Evolutionary conservation across 1,284 basidiomycete species (phyloP).

Genomic region (Lignosus rhinocerotis): DNA sequence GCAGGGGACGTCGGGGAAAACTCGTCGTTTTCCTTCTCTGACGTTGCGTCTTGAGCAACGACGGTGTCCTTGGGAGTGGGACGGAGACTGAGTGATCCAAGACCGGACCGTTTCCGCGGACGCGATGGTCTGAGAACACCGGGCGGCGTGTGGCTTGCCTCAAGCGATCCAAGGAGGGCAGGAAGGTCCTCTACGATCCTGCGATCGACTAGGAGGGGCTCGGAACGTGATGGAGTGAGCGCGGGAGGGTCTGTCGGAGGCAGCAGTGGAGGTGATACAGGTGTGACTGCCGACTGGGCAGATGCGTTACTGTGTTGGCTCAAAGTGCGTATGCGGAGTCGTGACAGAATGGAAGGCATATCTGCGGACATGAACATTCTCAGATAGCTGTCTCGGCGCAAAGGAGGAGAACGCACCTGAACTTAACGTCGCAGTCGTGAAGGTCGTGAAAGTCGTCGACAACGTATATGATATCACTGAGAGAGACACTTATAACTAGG

Average conservation of each 20-base stretch:
- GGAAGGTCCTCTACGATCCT: slow-evolving; percentile 29
- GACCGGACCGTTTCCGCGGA: slow-evolving; percentile 20
- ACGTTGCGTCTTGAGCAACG: not conserved
- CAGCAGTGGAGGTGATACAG: slow-evolving; percentile 5
- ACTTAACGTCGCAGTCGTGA: slow-evolving; percentile 1
- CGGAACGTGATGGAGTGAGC: slow-evolving; percentile 11
- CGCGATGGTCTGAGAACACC: slow-evolving; percentile 28
- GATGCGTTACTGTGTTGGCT: slow-evolving; percentile 31
- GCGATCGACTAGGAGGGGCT: slow-evolving; percentile 22
- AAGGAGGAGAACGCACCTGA: not conserved
- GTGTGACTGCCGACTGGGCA: slow-evolving; percentile 14
- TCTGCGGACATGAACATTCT: not conserved
- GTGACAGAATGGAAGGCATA: slow-evolving; percentile 40
- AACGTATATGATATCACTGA: not conserved
- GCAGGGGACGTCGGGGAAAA: not conserved
- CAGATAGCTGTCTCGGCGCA: not conserved
- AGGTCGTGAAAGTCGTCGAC: slow-evolving; percentile 11
- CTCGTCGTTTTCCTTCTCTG: slow-evolving; percentile 16
- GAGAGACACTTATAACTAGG: slow-evolving; percentile 10
- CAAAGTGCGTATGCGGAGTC: slow-evolving; percentile 36
- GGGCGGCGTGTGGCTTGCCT: slow-evolving; percentile 4
- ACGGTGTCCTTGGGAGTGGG: not conserved
- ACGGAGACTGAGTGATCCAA: slow-evolving; percentile 4
- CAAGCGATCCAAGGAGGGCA: slow-evolving; percentile 26
- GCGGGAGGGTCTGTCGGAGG: not conserved